Evolutionary conservation across 306 rosid species (phyloP), one percentile per base, ranked within the genome.

Genomic region (Malus orientalis): DNA sequence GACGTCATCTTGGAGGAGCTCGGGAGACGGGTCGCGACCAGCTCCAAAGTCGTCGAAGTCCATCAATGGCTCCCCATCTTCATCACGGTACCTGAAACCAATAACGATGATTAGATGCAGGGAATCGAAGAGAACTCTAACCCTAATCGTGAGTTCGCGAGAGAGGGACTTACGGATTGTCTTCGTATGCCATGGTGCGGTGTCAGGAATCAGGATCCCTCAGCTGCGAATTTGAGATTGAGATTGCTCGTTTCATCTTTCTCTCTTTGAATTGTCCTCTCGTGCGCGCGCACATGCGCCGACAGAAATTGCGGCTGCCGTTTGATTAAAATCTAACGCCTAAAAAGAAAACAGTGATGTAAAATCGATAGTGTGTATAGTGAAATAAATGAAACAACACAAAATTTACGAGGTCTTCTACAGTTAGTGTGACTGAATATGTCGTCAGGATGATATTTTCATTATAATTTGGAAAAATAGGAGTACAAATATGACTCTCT

Each of bases 61-160:
- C 98, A 96, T 96, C 90, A 96, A 85, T 0, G 97, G 87, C 78
- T 96, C 99, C 2, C 99, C 98, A 20, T 96, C 97, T 81, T 96
- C 99, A 23, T 96, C 98, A 19, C 97, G 96, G 70, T 83, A 89
- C 97, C 98, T 96, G 69, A 29, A 58, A 76, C 47, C 6, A 53
- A 67, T 62, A 77, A 51, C 27, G 14, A 29, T 16, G 23, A 66
- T 66, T 66, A 36, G 49, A 20, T 19, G 49, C 70, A 38, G 14
- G 65, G 69, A 81, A 78, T 66, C 74, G 64, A 32, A 58, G 59
- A 30, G 70, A 71, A 82, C 81, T 79, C 78, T 66, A 80, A 78
- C 75, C 80, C 27, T 67, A 49, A 49, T 49, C 55, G 20, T 49
- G 20, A 14, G 20, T 49, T 60, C 38, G 73, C 72, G 30, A 16